These are phyloP conservation scores for Buddleja alternifolia DNA, from an alignment of 257 asterid genomes.

Conservation along the genomic window DNA sequence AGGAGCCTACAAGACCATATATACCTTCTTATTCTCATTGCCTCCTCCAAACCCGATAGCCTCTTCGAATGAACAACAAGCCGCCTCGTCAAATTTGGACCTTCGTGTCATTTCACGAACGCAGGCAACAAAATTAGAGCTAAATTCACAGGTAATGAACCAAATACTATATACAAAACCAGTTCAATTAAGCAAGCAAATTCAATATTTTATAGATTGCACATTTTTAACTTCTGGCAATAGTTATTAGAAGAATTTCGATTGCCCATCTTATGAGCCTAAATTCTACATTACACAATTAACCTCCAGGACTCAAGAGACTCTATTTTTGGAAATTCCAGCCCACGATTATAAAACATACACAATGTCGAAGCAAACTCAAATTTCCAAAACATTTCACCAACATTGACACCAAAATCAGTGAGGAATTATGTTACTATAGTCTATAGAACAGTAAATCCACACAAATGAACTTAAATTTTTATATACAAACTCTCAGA, in stretches of 20 bases:
- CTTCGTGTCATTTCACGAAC: slow-evolving; percentile 39
- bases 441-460: background rate
- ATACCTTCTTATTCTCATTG: slow-evolving; percentile 77
- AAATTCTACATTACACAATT: background rate
- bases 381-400: slow-evolving; percentile 7
- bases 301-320: background rate
- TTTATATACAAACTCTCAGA: slow-evolving; percentile 9
- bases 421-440: background rate
- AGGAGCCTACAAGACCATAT: background rate
- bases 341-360: background rate
- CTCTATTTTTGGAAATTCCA: background rate
- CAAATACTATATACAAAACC: slow-evolving; percentile 4
- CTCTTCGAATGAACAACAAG: slow-evolving; percentile 66
- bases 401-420: background rate
- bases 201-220: background rate
- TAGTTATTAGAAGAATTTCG: background rate
- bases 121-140: slow-evolving; percentile 22
- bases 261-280: background rate
- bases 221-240: background rate
- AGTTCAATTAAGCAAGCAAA: background rate
- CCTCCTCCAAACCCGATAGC: slow-evolving; percentile 87
- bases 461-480: background rate
- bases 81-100: slow-evolving; percentile 36
- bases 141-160: slow-evolving; percentile 27
- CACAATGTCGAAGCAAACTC: slow-evolving; percentile 15